These are phyloP conservation scores for Colletotrichum eleusines DNA, from an alignment of 2,329 filamentous ascomycete genomes.

Conservation along the genomic window DNA sequence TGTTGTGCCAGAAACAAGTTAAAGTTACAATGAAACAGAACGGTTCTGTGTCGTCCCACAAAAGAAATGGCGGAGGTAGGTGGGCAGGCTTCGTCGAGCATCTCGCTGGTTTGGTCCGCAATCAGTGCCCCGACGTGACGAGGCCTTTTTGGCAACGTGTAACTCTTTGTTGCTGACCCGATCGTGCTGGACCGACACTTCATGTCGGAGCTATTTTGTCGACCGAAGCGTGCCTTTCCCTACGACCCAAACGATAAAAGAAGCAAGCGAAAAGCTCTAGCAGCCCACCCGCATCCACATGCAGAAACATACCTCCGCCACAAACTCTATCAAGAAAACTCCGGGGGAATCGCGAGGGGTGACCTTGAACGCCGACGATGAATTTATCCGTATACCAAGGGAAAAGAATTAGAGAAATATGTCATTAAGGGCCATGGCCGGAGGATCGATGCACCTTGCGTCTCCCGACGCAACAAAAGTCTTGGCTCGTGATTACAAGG, in stretches of 20 bases:
- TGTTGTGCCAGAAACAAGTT: not conserved
- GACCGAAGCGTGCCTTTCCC: not conserved
- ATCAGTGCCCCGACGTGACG: not conserved
- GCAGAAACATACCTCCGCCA: constrained; percentile 15
- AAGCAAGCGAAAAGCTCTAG: not conserved
- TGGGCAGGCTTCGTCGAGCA: not conserved
- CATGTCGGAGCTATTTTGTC: not conserved
- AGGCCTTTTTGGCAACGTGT: not conserved
- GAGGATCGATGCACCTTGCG: not conserved
- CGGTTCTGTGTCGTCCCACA: not conserved
- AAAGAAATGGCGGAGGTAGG: not conserved
- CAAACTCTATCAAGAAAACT: constrained; percentile 42
- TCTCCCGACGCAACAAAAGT: not conserved
- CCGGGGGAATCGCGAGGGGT: constrained; percentile 28
- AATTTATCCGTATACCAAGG: constrained; percentile 44
- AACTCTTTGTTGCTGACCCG: not conserved
- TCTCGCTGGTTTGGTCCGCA: not conserved
- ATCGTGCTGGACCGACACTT: not conserved
- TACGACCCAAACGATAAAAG: not conserved
- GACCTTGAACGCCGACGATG: constrained; percentile 41
- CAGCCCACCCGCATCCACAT: constrained; percentile 3
- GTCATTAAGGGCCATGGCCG: constrained; percentile 40
- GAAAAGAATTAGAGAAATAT: constrained; percentile 44
- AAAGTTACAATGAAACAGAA: not conserved
- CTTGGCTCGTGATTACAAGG: not conserved